phyloP scores from a whole-genome alignment of 345 rosid species.

The Salix suchowensis region DNA sequence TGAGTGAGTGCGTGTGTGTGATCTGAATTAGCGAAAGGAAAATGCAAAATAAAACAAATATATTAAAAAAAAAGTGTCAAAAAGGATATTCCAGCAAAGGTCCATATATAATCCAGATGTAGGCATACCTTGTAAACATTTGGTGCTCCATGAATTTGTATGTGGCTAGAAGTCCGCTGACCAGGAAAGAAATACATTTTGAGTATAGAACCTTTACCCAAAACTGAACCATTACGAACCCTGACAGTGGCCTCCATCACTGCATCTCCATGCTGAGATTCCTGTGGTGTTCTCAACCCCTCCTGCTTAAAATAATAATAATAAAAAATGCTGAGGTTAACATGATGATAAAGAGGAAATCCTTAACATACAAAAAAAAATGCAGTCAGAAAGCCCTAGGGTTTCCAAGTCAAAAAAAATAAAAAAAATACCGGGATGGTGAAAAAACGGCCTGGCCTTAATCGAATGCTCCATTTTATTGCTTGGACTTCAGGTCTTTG shows the following conservation, averaged over 20 bases:
- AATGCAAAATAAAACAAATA: not conserved
- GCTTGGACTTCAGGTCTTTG: conserved; percentile 94
- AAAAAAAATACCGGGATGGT: conserved; percentile 65
- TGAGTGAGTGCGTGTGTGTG: not conserved
- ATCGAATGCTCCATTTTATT: conserved; percentile 96
- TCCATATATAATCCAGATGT: not conserved
- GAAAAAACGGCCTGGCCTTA: conserved; percentile 86
- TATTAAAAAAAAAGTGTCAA: not conserved
- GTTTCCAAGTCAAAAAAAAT: not conserved
- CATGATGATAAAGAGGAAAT: not conserved
- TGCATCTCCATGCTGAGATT: conserved; percentile 90
- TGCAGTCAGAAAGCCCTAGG: not conserved
- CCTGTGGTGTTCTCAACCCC: conserved; percentile 76
- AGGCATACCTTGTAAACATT: conserved; percentile 72
- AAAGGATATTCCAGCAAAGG: not conserved
- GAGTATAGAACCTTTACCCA: conserved; percentile 83
- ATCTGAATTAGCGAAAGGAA: not conserved
- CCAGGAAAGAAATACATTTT: conserved; percentile 94
- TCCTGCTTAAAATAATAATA: conserved; percentile 42
- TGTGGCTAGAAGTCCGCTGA: conserved; percentile 78
- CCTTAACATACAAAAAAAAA: not conserved
- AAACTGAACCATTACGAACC: conserved; percentile 79
- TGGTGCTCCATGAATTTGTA: conserved; percentile 89
- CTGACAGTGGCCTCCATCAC: conserved; percentile 91
- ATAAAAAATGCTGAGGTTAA: not conserved